Percentiles rank a stretch among this genome's conserved stretches.
These are phyloP conservation scores for Haplosporangium sp. DNA, from an alignment of 371 early-diverging fungal genomes.

Conservation along the genomic window DNA sequence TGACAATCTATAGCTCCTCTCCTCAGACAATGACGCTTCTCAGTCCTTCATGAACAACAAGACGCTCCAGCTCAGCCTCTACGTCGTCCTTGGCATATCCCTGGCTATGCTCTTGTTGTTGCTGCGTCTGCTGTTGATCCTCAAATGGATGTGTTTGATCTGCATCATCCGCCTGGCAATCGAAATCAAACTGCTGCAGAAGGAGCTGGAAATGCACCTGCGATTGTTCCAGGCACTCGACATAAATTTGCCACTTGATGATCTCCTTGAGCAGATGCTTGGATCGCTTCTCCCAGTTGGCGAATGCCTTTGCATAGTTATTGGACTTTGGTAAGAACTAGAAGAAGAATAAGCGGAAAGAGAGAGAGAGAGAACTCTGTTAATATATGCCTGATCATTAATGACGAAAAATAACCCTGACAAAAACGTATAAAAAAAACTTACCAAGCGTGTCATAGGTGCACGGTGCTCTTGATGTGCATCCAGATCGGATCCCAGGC, in stretches of 20 bases:
- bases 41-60: background rate
- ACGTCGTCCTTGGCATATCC: background rate
- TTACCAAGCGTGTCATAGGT: slow-evolving; percentile 60
- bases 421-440: background rate
- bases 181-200: slow-evolving; percentile 17
- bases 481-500: slow-evolving; percentile 60
- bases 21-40: background rate
- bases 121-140: background rate
- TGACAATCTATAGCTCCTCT: too few species aligned
- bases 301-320: slow-evolving; percentile 73
- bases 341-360: background rate
- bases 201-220: slow-evolving; percentile 41
- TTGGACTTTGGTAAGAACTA: slow-evolving; percentile 69
- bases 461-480: slow-evolving; percentile 61
- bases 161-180: background rate
- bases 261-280: slow-evolving; percentile 87
- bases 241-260: slow-evolving; percentile 90
- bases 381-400: background rate
- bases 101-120: background rate
- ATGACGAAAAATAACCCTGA: background rate
- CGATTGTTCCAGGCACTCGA: slow-evolving; percentile 79
- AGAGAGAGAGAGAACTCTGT: background rate
- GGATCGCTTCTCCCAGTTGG: slow-evolving; percentile 90
- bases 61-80: background rate
- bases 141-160: too few species aligned